These are phyloP conservation scores for Rhynchospora breviuscula DNA, from an alignment of 176 grass and related monocot genomes.

Conservation along the genomic window DNA sequence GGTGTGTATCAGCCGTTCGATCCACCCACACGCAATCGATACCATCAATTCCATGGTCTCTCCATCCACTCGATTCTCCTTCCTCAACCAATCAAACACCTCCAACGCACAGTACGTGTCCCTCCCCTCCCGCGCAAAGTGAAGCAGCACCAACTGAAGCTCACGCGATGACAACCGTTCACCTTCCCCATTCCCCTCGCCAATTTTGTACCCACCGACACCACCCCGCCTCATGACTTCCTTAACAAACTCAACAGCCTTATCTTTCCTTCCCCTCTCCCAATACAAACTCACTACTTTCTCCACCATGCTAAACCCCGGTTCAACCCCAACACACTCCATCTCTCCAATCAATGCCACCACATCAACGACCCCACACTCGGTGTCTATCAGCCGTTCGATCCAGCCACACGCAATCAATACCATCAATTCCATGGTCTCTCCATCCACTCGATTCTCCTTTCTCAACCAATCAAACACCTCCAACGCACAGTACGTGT, in stretches of 20 bases:
- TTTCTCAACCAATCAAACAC: conserved; percentile 96
- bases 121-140: conserved; percentile 94
- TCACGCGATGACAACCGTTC: too few relatives aligned
- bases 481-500: conserved; percentile 92
- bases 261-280: conserved; percentile 58
- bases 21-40: conserved; percentile 90
- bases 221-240: conserved; percentile 67
- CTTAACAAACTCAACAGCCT: conserved; percentile 76
- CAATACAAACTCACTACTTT: conserved; percentile 92
- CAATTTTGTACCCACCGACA: conserved; percentile 41
- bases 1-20: conserved; percentile 58
- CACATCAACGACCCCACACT: conserved; percentile 57
- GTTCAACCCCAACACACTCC: conserved; percentile 86
- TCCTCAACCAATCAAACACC: conserved; percentile 96
- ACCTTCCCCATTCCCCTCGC: conserved; percentile 11
- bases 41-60: conserved; percentile 99
- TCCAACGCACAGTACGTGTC: conserved; percentile 95
- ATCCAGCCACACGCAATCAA: conserved; percentile 95
- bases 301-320: conserved; percentile 90
- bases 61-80: conserved; percentile 83
- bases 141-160: conserved; percentile 86
- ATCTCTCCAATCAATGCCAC: conserved; percentile 77
- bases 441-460: conserved; percentile 85
- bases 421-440: conserved; percentile 98
- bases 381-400: conserved; percentile 57